Conservation (phyloP, 208 protist species). For the Acanthamoeba lenticulata region DNA sequence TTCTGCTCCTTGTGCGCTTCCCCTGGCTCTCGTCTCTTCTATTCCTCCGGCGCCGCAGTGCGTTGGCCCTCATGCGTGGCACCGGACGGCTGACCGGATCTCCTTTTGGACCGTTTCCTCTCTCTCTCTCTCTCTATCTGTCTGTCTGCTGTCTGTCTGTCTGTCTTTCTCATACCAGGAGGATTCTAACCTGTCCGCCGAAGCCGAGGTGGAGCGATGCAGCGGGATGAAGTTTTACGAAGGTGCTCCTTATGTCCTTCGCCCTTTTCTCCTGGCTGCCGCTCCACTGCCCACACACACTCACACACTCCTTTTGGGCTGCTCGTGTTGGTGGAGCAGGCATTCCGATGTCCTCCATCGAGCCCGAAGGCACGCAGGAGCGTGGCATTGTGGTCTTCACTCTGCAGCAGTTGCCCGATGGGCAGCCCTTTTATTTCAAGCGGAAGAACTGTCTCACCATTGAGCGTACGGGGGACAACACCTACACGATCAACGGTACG, state of each 20-base stretch:
- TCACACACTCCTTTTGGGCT: no score
- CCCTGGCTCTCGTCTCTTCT: no score
- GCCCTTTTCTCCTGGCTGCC: no score
- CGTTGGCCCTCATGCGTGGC: not conserved
- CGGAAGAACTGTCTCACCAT: not conserved
- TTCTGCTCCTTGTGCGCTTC: not conserved
- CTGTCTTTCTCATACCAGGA: not conserved
- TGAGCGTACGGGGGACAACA: not conserved
- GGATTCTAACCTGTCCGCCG: not conserved
- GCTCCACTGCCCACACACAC: no score
- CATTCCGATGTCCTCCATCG: not conserved
- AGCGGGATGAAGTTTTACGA: constrained; percentile 3
- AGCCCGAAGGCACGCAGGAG: not conserved
- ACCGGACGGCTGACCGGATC: no score
- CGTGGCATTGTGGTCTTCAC: not conserved
- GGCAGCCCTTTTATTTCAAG: not conserved
- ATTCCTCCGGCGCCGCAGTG: no score
- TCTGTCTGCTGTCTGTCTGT: not conserved
- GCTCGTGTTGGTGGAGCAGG: not conserved
- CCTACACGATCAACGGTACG: not conserved
- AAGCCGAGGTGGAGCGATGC: not conserved
- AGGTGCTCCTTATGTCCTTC: not conserved
- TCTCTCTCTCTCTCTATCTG: no score
- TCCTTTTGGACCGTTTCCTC: no score
- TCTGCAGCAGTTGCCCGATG: not conserved